These are phyloP conservation scores for Sporothrix humicola DNA, from an alignment of 2,329 filamentous ascomycete genomes.

Conservation along the genomic window DNA sequence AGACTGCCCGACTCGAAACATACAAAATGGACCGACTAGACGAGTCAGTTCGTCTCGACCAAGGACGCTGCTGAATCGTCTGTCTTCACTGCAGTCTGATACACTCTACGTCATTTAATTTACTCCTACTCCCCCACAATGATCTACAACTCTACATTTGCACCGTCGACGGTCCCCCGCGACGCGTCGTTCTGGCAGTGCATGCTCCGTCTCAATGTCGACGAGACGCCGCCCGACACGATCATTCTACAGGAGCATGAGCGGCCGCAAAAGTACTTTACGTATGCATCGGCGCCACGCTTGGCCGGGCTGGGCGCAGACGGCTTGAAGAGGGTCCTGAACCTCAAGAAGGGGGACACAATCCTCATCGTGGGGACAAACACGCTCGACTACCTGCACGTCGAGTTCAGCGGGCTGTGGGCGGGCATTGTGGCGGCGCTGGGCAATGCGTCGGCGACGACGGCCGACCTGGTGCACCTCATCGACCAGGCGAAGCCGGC, in stretches of 20 bases:
- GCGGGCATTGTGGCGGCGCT: constrained; percentile 25
- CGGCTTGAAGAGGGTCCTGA: not conserved
- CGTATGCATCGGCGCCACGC: not conserved
- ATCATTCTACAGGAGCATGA: constrained; percentile 31
- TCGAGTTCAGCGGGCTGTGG: constrained; percentile 15
- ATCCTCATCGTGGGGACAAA: constrained; percentile 22
- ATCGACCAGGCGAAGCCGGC: constrained; percentile 7
- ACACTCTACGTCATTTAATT: not conserved
- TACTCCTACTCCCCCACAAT: not conserved
- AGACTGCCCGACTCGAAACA: too few relatives aligned
- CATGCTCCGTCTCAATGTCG: constrained; percentile 25
- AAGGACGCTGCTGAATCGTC: too few relatives aligned
- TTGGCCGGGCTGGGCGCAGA: constrained; percentile 21
- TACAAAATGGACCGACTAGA: too few relatives aligned
- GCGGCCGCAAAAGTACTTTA: not conserved
- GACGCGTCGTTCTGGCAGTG: constrained; percentile 29
- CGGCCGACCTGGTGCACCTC: constrained; percentile 11
- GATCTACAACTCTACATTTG: constrained; percentile 2
- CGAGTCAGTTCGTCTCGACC: too few relatives aligned
- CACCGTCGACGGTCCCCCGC: not conserved
- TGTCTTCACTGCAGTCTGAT: too few relatives aligned
- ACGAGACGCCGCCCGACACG: constrained; percentile 23
- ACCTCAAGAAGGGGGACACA: not conserved
- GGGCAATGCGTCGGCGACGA: constrained; percentile 4
- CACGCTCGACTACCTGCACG: constrained; percentile 17